Percentiles rank a stretch among this genome's conserved stretches.
phyloP scores from a whole-genome alignment of 495 filamentous ascomycete genomes.

The Penicillium dipodomyicola region DNA sequence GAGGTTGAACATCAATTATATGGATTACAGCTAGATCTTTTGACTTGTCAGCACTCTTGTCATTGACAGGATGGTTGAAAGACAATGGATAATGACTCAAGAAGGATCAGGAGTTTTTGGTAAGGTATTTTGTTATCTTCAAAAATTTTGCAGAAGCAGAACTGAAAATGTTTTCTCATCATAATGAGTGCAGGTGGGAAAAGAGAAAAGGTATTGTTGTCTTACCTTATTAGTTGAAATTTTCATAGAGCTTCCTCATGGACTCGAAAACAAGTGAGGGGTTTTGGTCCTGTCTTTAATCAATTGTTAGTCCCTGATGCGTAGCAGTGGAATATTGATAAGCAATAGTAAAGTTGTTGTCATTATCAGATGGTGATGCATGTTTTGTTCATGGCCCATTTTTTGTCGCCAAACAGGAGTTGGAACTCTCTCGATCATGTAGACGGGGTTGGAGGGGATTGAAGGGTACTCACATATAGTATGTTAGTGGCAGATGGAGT shows the following conservation, averaged over 20 bases:
- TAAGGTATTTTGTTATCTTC: slow-evolving; percentile 76
- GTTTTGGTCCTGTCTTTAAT: slow-evolving; percentile 14
- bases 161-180: slow-evolving; percentile 85
- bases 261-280: neutral
- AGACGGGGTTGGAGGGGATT: slow-evolving; percentile 22
- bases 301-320: slow-evolving; percentile 20
- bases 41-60: slow-evolving; percentile 13
- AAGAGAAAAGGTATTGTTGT: slow-evolving; percentile 12
- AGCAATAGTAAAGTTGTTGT: slow-evolving; percentile 25
- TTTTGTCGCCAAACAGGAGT: slow-evolving; percentile 68
- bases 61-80: slow-evolving; percentile 2
- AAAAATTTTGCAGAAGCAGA: slow-evolving; percentile 88
- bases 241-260: slow-evolving; percentile 8
- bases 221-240: slow-evolving; percentile 20
- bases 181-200: slow-evolving; percentile 40
- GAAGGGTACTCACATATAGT: slow-evolving; percentile 30
- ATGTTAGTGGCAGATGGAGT: slow-evolving; percentile 16
- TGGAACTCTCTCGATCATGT: slow-evolving; percentile 64
- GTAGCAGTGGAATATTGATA: slow-evolving; percentile 7
- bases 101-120: slow-evolving; percentile 62
- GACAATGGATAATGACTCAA: slow-evolving; percentile 4
- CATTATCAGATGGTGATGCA: slow-evolving; percentile 98
- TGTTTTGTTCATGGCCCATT: slow-evolving; percentile 91
- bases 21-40: slow-evolving; percentile 21
- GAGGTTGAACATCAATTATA: neutral